Percentiles rank a stretch among this genome's conserved stretches.
Conservation (phyloP, 768 basidiomycete species). For the Calocybe indica region DNA sequence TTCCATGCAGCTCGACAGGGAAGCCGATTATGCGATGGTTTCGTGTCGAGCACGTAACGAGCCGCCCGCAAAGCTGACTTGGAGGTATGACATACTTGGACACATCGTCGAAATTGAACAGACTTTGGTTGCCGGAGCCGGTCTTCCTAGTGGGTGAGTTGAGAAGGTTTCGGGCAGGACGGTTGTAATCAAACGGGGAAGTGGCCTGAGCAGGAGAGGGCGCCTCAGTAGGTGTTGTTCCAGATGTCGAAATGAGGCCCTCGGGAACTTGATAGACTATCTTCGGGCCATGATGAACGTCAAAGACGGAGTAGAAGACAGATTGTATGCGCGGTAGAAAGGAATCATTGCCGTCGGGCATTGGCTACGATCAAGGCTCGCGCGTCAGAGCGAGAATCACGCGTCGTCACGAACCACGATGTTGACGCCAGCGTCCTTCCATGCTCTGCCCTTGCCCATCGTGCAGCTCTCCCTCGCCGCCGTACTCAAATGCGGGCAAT, state of each 20-base stretch:
- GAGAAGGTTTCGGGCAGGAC: constrained; percentile 30
- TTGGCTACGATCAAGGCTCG: constrained; percentile 14
- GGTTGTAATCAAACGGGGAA: constrained; percentile 15
- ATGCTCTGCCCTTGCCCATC: constrained; percentile 52
- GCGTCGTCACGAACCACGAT: constrained; percentile 5
- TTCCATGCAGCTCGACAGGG: constrained; percentile 72
- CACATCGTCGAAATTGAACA: constrained; percentile 89
- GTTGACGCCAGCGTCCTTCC: constrained; percentile 40
- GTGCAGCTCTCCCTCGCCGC: constrained; percentile 71
- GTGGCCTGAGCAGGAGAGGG: constrained; percentile 16
- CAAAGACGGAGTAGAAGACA: constrained; percentile 93
- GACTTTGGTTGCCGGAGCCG: constrained; percentile 34
- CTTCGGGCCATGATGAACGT: constrained; percentile 78
- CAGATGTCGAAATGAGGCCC: constrained; percentile 62
- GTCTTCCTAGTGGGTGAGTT: too few relatives aligned
- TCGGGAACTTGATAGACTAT: constrained; percentile 94
- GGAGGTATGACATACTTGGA: constrained; percentile 94
- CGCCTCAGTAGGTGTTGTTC: constrained; percentile 34
- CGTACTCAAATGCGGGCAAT: constrained; percentile 79
- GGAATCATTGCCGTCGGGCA: constrained; percentile 42
- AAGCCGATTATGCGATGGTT: constrained; percentile 88
- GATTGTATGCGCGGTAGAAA: constrained; percentile 79
- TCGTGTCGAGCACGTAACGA: constrained; percentile 81
- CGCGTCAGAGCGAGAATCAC: background rate
- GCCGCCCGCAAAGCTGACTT: constrained; percentile 76